Evolutionary conservation across 345 rosid species (phyloP).

Genomic region (Eucalyptus polyanthemos): DNA sequence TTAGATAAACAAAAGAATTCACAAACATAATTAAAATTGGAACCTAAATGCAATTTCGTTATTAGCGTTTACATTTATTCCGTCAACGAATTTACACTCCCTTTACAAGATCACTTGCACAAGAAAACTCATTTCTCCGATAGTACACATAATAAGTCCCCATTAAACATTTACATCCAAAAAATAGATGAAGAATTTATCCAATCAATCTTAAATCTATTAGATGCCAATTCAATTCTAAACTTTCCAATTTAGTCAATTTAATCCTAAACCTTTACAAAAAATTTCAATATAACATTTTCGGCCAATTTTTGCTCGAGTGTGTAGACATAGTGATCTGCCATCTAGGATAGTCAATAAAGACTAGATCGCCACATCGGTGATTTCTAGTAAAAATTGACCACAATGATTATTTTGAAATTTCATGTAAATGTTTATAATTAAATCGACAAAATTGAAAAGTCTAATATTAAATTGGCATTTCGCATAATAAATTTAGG

Average conservation of each 20-base stretch:
- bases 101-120: neutral
- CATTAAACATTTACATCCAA: neutral
- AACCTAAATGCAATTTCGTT: neutral
- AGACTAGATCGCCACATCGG: rapidly evolving
- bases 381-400: rapidly evolving
- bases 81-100: neutral
- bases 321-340: rapidly evolving
- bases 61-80: neutral
- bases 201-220: neutral
- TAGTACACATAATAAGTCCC: neutral
- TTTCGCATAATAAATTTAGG: neutral
- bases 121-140: neutral
- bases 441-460: neutral
- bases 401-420: neutral
- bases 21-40: neutral
- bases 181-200: neutral
- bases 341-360: neutral
- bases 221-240: rapidly evolving
- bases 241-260: neutral
- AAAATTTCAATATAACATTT: neutral
- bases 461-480: neutral
- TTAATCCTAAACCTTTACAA: neutral
- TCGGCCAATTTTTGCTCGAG: rapidly evolving
- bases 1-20: neutral
- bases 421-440: rapidly evolving